These are phyloP conservation scores for Eleusine indica DNA, from an alignment of 176 grass and related monocot species.

Conservation along the genomic window DNA sequence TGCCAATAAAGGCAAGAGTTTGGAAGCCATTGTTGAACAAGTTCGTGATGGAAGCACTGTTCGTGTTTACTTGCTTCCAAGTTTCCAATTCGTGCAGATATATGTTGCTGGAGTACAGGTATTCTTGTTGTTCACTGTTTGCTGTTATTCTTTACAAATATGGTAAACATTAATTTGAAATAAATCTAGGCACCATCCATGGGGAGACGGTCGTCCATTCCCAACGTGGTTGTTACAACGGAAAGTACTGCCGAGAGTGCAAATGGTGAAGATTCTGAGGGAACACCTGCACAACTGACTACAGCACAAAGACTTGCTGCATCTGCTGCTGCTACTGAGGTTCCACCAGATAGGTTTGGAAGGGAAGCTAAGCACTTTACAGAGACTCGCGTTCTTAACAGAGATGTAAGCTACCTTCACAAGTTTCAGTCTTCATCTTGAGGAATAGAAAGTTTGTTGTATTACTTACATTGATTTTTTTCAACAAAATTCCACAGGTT, in stretches of 20 bases:
- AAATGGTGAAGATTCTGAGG: slow-evolving; percentile 67
- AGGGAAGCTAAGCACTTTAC: slow-evolving; percentile 96
- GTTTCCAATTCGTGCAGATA: slow-evolving; percentile 95
- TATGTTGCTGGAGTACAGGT: slow-evolving; percentile 96
- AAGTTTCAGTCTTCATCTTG: slow-evolving; percentile 21
- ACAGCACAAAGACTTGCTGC: slow-evolving; percentile 88
- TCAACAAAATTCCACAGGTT: slow-evolving; percentile 53
- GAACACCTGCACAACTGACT: slow-evolving; percentile 60
- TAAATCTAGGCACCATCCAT: slow-evolving; percentile 77
- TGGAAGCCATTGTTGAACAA: slow-evolving; percentile 94
- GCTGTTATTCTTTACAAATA: slow-evolving; percentile 11
- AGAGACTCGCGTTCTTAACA: slow-evolving; percentile 82
- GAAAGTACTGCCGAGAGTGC: slow-evolving; percentile 46
- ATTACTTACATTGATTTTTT: neutral
- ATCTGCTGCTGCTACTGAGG: slow-evolving; percentile 60
- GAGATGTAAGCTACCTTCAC: slow-evolving; percentile 67
- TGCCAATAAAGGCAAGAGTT: slow-evolving; percentile 88
- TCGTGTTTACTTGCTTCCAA: slow-evolving; percentile 89
- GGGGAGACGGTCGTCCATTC: slow-evolving; percentile 71
- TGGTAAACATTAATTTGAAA: slow-evolving; percentile 26
- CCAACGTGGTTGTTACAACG: slow-evolving; percentile 46
- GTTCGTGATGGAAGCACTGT: slow-evolving; percentile 89
- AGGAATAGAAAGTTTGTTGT: slow-evolving; percentile 19
- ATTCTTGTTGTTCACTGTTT: slow-evolving; percentile 30
- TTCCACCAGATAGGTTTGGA: slow-evolving; percentile 86